Evolutionary conservation across 2,329 filamentous ascomycete species (phyloP), one percentile per base, ranked within the genome.

Genomic region (Trichoderma guizhouense): DNA sequence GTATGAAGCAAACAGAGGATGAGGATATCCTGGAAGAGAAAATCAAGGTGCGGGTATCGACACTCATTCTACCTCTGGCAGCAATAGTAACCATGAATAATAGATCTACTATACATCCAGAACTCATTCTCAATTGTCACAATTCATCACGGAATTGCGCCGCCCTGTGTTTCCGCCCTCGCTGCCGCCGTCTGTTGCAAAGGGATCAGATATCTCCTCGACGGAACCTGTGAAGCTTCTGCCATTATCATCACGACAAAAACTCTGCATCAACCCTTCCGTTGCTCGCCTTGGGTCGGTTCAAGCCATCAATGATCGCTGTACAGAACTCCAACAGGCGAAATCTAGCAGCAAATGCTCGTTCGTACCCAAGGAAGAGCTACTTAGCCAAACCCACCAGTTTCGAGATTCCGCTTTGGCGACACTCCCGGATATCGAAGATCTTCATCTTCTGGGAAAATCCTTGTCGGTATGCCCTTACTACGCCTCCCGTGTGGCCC

Each of bases 301-400:
- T 1, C 91, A 92, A 0, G 93, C 94, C 7, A 97, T 99, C 82
- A 99, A 98, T 78, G 96, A 99, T 79, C 88, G 91, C 14, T 99
- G 96, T 77, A 85, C 95, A 7, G 96, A 99, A 77, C 84, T 99
- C 28, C 96, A 99, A 79, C 92, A 97, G 79, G 84, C 92, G 0
- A 83, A 82, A 64, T 80, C 80, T 0, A 74, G 78, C 55, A 87
- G 88, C 71, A 90, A 90, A 75, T 99, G 96, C 78, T 83, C 88
- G 0, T 97, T 90, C 78, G 84, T 97, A 15, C 94, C 94, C 0
- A 91, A 86, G n/a, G 91, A 93, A 71, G 92, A 96, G 2, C 91
- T 92, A 24, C 84, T 94, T 66, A 83, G 86, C 5, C 83, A 92
- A 30, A 89, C 93, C 0, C 89, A 94, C 69, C 89, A 93, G 64